Evolutionary conservation across 768 basidiomycete species (phyloP), one percentile per base, ranked within the genome.

Genomic region (Calocera cornea): DNA sequence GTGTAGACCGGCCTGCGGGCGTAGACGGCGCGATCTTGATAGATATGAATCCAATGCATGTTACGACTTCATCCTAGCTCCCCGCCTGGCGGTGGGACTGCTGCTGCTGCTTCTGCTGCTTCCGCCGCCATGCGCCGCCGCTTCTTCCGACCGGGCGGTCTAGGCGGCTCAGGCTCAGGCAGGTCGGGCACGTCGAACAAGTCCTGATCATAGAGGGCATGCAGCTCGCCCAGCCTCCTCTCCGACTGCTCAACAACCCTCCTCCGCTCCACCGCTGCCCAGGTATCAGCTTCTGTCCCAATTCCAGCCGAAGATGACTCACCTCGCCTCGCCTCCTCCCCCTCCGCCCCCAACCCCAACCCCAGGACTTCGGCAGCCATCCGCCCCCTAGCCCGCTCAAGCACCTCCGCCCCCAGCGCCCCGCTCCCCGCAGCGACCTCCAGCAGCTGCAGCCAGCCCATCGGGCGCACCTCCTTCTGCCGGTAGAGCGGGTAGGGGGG

Each of bases 401-500:
- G 54, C 54, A 60, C 54, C 54, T 33, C 54, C 22, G 27, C 16
- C 14, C 27, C 22, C 8, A 60, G 14, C 14, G 24, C 24, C 54
- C 54, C 54, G 22, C 27, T 29, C 11, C 7, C 54, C 7, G 54
- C 24, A 31, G 54, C 54, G 31, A 33, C 54, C 24, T 27, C 54
- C 8, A 60, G 54, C 54, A 60, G 14, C 14, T 60, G 14, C 29
- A 65, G 16, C 67, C 67, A 68, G 16, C 67, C 67, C 7, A 64
- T 22, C 3, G 67, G 67, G 3, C 40, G 34, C 14, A 64, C 16
- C 16, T 38, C 33, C 12, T 36, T 47, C 33, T 64, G 60, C 40
- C 41, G 22, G 19, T 33, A 36, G 3, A 22, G 64, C 2, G 64
- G 34, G 41, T 38, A 19, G 1, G 7, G 1, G 24, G 29, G 87